Conservation (phyloP, 768 basidiomycete genomes). For the Serendipita indica region DNA sequence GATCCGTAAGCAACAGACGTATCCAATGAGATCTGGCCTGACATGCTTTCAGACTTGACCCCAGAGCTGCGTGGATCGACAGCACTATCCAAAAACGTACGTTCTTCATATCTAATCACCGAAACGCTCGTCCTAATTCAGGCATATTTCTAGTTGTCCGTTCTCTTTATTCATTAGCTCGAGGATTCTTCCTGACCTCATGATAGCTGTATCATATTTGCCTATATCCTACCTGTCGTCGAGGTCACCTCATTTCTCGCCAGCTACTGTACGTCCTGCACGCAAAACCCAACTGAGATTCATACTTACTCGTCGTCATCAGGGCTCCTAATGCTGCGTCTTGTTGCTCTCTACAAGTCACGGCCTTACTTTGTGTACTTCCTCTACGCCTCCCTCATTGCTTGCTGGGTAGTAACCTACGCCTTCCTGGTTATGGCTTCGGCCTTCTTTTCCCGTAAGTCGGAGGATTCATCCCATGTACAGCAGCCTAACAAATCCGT, state of each 20-base stretch:
- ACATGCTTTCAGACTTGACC: not conserved
- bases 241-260: not conserved
- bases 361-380: not conserved
- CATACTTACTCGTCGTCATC: not conserved
- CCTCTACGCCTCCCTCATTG: not conserved
- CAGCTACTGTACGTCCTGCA: not conserved
- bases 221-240: not conserved
- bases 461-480: too few species aligned
- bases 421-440: not conserved
- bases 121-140: not conserved
- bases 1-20: not conserved
- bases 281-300: not conserved
- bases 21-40: not conserved
- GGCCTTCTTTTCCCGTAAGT: not conserved
- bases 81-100: not conserved
- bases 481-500: too few species aligned
- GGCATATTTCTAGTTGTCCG: not conserved
- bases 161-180: too few species aligned
- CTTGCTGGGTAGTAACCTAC: not conserved
- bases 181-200: not conserved
- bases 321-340: conserved; percentile 8
- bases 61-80: not conserved
- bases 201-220: conserved; percentile 6
- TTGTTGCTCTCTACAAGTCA: conserved; percentile 6
- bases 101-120: not conserved